A percentile compares a stretch with the other conserved stretches of the same genome.
Evolutionary conservation across 1,284 basidiomycete genomes (phyloP).

Genomic region (Ustilago lituana): DNA sequence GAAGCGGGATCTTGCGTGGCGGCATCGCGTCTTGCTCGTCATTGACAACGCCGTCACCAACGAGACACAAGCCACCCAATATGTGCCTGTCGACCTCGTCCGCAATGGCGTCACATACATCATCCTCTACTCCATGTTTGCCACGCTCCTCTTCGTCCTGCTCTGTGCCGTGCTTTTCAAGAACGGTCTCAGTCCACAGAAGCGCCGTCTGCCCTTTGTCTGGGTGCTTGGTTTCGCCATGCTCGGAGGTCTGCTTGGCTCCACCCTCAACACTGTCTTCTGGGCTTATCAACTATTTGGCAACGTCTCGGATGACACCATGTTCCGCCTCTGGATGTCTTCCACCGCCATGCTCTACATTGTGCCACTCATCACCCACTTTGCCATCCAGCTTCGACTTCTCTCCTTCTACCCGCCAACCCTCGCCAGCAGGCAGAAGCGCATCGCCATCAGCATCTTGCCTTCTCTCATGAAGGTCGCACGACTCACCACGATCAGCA

Average conservation of each 20-base stretch:
- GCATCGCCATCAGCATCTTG: constrained; percentile 36
- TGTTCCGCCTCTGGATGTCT: constrained; percentile 46
- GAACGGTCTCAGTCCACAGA: constrained; percentile 43
- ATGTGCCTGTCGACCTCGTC: constrained; percentile 42
- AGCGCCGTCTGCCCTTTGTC: constrained; percentile 38
- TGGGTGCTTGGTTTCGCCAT: constrained; percentile 49
- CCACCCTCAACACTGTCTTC: constrained; percentile 51
- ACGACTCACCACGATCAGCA: constrained; percentile 38
- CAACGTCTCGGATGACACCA: constrained; percentile 24
- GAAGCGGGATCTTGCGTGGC: constrained; percentile 18
- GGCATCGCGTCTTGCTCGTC: constrained; percentile 33
- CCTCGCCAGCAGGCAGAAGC: constrained; percentile 34
- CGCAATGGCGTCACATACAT: constrained; percentile 51
- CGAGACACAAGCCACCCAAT: constrained; percentile 12
- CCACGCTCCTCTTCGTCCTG: constrained; percentile 51
- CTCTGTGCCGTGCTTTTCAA: constrained; percentile 50
- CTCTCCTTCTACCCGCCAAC: constrained; percentile 50
- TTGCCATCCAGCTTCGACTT: constrained; percentile 47
- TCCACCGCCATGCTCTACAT: constrained; percentile 49
- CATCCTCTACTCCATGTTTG: constrained; percentile 55
- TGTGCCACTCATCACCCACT: constrained; percentile 46
- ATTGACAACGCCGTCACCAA: constrained; percentile 19
- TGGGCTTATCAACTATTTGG: constrained; percentile 52
- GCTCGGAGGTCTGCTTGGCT: constrained; percentile 48
- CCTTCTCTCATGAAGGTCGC: constrained; percentile 44